phyloP scores from a whole-genome alignment of 768 basidiomycete genomes.

The Chlorophyllum brunneum region DNA sequence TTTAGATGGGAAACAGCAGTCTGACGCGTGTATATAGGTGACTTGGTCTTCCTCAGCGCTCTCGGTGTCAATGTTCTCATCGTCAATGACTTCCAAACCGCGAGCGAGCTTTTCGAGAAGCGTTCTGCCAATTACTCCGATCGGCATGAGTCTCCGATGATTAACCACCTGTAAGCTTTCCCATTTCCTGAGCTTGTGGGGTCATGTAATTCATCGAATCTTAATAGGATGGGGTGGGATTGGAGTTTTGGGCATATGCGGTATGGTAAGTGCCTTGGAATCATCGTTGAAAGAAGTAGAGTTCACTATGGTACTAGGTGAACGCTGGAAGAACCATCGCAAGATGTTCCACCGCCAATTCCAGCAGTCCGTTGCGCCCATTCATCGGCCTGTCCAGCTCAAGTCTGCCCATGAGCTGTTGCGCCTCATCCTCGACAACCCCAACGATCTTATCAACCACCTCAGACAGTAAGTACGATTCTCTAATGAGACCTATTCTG shows the following conservation, averaged over 20 bases:
- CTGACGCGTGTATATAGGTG: constrained; percentile 31
- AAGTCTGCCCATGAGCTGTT: constrained; percentile 43
- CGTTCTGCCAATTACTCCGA: constrained; percentile 55
- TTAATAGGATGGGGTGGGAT: constrained; percentile 32
- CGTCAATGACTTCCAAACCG: constrained; percentile 39
- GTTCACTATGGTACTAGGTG: constrained; percentile 28
- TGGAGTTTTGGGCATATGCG: constrained; percentile 58
- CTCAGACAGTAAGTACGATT: constrained; percentile 40
- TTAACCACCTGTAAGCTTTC: constrained; percentile 40
- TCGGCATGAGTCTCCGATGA: constrained; percentile 43
- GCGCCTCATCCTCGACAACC: constrained; percentile 38
- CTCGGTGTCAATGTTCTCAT: constrained; percentile 40
- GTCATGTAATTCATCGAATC: not conserved
- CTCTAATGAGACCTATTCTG: constrained; percentile 9
- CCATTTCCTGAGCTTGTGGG: not conserved
- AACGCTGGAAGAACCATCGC: constrained; percentile 49
- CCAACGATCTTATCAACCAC: constrained; percentile 42
- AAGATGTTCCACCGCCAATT: constrained; percentile 52
- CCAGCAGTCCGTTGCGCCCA: constrained; percentile 35
- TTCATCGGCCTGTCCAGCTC: constrained; percentile 42
- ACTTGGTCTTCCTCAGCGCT: constrained; percentile 49
- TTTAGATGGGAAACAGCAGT: not conserved
- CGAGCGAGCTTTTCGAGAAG: constrained; percentile 54
- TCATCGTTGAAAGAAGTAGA: not conserved
- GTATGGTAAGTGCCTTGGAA: constrained; percentile 24